Evolutionary conservation across 2,329 filamentous ascomycete genomes (phyloP).

Genomic region (Conoideocrella luteorostrata): DNA sequence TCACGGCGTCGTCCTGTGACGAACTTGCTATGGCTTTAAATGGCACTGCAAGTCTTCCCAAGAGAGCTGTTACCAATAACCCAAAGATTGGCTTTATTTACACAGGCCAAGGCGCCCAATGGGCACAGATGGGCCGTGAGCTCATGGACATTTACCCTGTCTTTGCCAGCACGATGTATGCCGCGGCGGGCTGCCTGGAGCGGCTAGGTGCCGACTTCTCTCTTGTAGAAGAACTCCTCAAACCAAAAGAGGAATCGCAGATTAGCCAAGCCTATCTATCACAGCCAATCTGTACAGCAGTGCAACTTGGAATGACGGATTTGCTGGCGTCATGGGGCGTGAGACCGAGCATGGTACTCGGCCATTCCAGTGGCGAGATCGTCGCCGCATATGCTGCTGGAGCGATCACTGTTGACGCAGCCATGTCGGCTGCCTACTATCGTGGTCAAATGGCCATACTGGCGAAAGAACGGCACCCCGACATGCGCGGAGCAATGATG

Average conservation of each 20-base stretch:
- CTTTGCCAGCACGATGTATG: conserved; percentile 26
- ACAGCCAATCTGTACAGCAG: conserved; percentile 37
- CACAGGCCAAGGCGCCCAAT: conserved; percentile 35
- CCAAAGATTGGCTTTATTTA: conserved; percentile 27
- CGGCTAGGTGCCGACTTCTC: conserved; percentile 29
- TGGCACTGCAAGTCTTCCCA: conserved; percentile 16
- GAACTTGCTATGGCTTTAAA: conserved; percentile 40
- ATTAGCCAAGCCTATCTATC: conserved; percentile 34
- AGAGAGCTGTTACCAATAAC: conserved; percentile 9
- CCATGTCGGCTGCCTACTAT: conserved; percentile 44
- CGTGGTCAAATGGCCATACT: conserved; percentile 37
- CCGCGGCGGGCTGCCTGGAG: conserved; percentile 25
- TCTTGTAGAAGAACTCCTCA: conserved; percentile 30
- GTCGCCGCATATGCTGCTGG: conserved; percentile 40
- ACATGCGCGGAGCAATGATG: conserved; percentile 46
- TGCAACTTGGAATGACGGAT: conserved; percentile 41
- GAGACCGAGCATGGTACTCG: conserved; percentile 31
- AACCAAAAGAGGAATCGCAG: conserved; percentile 25
- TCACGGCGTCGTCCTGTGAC: conserved; percentile 36
- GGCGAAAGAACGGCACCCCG: conserved; percentile 32
- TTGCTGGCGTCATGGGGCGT: conserved; percentile 38
- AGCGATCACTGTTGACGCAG: conserved; percentile 35
- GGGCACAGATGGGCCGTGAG: conserved; percentile 31
- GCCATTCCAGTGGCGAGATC: conserved; percentile 45
- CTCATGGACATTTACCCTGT: conserved; percentile 27